Conservation (phyloP, 2,329 filamentous ascomycete genomes). For the Trichoderma guizhouense region DNA sequence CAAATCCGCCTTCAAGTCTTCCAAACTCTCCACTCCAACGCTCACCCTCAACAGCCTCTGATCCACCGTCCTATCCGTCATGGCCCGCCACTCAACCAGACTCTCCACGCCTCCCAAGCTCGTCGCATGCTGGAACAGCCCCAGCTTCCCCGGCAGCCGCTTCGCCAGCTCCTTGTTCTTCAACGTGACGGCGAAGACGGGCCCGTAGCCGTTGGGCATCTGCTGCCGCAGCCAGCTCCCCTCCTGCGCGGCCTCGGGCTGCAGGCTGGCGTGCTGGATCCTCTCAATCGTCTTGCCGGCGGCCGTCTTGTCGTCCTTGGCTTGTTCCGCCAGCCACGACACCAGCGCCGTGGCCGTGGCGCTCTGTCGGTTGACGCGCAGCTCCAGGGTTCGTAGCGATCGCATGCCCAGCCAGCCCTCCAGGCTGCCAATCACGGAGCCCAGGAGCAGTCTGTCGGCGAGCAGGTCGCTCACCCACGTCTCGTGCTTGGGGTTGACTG, state of each 20-base stretch:
- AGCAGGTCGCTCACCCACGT: conserved; percentile 61
- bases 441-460: conserved; percentile 71
- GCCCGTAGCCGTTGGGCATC: conserved; percentile 88
- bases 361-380: conserved; percentile 77
- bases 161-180: conserved; percentile 59
- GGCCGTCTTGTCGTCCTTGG: conserved; percentile 37
- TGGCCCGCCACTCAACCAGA: conserved; percentile 91
- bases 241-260: conserved; percentile 56
- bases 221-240: conserved; percentile 74
- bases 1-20: conserved; percentile 78
- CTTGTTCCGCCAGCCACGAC: conserved; percentile 60
- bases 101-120: conserved; percentile 92
- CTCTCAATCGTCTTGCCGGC: conserved; percentile 55
- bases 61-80: conserved; percentile 76
- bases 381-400: conserved; percentile 78
- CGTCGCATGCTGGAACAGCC: conserved; percentile 90
- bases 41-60: conserved; percentile 73
- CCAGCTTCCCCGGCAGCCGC: conserved; percentile 70
- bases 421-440: conserved; percentile 80
- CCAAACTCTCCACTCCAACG: conserved; percentile 80
- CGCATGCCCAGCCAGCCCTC: conserved; percentile 91
- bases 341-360: conserved; percentile 68
- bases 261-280: conserved; percentile 76
- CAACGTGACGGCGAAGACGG: conserved; percentile 77
- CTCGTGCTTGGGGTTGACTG: conserved; percentile 52